phyloP scores from a whole-genome alignment of 345 rosid species.

The Reutealis trisperma region DNA sequence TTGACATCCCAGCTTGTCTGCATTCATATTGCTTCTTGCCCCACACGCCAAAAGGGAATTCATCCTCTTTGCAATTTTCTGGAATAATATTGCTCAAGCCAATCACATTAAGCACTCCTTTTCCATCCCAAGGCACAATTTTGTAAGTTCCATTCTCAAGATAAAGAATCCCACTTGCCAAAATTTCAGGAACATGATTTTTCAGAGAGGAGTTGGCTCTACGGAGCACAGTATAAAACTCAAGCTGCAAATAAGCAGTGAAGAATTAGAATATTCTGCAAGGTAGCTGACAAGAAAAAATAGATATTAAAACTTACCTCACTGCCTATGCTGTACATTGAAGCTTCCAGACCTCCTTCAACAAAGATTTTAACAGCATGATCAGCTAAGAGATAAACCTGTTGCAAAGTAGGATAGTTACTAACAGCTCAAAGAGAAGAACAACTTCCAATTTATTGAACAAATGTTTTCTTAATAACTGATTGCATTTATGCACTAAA shows the following conservation, averaged over 20 bases:
- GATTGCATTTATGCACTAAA: background rate
- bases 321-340: constrained; percentile 79
- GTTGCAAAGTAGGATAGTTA: constrained; percentile 32
- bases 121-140: constrained; percentile 89
- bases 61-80: constrained; percentile 37
- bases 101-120: constrained; percentile 65
- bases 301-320: constrained; percentile 51
- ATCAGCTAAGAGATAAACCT: constrained; percentile 84
- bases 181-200: constrained; percentile 64
- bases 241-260: constrained; percentile 61
- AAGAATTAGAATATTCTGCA: constrained; percentile 25
- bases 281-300: constrained; percentile 1
- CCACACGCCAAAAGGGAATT: constrained; percentile 80
- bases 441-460: background rate
- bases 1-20: constrained; percentile 48
- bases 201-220: constrained; percentile 59
- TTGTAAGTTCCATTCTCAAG: constrained; percentile 62
- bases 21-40: constrained; percentile 64
- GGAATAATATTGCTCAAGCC: constrained; percentile 46
- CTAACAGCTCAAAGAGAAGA: constrained; percentile 4
- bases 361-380: constrained; percentile 73
- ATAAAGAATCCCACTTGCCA: constrained; percentile 77
- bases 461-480: background rate
- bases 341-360: constrained; percentile 81
- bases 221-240: constrained; percentile 61